phyloP scores from a whole-genome alignment of 768 basidiomycete genomes.

The Collybia sp. region DNA sequence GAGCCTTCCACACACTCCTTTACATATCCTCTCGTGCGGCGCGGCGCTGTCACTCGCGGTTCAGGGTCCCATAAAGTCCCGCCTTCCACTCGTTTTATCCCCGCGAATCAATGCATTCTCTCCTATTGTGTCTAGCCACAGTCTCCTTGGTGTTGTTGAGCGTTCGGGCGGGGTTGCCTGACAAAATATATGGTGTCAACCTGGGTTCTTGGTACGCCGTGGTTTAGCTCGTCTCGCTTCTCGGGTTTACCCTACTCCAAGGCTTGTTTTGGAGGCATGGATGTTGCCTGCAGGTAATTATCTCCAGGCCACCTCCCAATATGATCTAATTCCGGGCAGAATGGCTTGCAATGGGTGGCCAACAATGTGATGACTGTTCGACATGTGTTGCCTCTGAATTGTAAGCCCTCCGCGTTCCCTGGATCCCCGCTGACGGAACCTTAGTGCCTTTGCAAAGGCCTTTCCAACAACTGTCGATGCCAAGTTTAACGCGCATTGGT shows the following conservation, averaged over 20 bases:
- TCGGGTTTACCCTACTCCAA: constrained; percentile 17
- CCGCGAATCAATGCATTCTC: not conserved
- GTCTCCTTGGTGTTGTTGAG: constrained; percentile 4
- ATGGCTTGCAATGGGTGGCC: constrained; percentile 73
- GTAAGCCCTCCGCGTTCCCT: constrained; percentile 28
- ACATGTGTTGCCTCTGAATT: constrained; percentile 66
- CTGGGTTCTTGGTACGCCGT: constrained; percentile 35
- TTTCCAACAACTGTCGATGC: constrained; percentile 55
- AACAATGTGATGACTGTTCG: constrained; percentile 54
- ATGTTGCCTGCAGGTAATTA: constrained; percentile 57
- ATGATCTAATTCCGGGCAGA: constrained; percentile 29
- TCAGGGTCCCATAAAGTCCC: too few species aligned
- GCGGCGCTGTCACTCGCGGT: too few species aligned
- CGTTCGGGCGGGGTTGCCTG: constrained; percentile 16
- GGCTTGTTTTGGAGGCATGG: constrained; percentile 79
- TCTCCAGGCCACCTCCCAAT: not conserved
- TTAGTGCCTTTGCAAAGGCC: constrained; percentile 55
- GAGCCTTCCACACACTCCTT: too few species aligned
- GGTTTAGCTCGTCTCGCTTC: not conserved
- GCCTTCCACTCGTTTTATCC: not conserved
- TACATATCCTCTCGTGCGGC: too few species aligned
- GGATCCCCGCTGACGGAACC: not conserved
- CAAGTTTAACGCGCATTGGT: constrained; percentile 65
- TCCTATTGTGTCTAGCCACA: not conserved
- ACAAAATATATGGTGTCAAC: constrained; percentile 20